Percentiles rank a stretch among this genome's conserved stretches.
Conservation (phyloP, 2,329 filamentous ascomycete species). For the Sphaceloma murrayae region DNA sequence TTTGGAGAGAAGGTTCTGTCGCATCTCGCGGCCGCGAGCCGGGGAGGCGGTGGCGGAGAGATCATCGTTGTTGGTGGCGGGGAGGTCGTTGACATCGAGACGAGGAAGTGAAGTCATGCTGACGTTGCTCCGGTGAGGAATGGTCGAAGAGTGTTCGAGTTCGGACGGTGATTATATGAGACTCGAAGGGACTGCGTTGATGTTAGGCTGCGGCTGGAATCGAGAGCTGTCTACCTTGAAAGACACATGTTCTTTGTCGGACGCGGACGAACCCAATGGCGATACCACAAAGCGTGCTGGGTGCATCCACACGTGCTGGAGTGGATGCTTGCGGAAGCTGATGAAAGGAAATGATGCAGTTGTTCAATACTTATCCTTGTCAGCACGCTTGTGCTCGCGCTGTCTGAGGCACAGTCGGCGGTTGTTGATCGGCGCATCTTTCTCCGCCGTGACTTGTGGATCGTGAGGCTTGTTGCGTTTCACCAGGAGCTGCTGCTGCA, state of each 20-base stretch:
- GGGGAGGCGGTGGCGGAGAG: slow-evolving; percentile 56
- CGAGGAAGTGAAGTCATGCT: slow-evolving; percentile 24
- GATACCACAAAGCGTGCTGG: not conserved
- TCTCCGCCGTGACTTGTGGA: slow-evolving; percentile 1
- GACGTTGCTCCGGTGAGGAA: not conserved
- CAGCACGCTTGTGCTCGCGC: slow-evolving; percentile 1
- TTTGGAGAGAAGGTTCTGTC: slow-evolving; percentile 34
- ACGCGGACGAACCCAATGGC: not conserved
- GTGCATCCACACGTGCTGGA: not conserved
- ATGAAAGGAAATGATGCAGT: not conserved
- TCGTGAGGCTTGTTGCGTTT: slow-evolving; percentile 1
- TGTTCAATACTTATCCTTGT: not conserved
- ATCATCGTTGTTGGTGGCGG: slow-evolving; percentile 50
- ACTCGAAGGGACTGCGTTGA: not conserved
- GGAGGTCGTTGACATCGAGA: slow-evolving; percentile 40
- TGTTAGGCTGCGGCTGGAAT: slow-evolving; percentile 10
- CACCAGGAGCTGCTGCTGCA: not conserved
- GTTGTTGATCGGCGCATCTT: slow-evolving; percentile 10
- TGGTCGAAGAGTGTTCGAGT: not conserved
- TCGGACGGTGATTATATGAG: not conserved
- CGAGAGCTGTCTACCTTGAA: slow-evolving; percentile 11
- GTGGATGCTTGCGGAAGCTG: not conserved
- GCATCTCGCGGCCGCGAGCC: slow-evolving; percentile 69
- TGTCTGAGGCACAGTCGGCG: slow-evolving; percentile 13
- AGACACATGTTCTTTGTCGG: slow-evolving; percentile 7